Evolutionary conservation across 164 flowering plant genomes (phyloP).

Genomic region (Tetracentron sinense): DNA sequence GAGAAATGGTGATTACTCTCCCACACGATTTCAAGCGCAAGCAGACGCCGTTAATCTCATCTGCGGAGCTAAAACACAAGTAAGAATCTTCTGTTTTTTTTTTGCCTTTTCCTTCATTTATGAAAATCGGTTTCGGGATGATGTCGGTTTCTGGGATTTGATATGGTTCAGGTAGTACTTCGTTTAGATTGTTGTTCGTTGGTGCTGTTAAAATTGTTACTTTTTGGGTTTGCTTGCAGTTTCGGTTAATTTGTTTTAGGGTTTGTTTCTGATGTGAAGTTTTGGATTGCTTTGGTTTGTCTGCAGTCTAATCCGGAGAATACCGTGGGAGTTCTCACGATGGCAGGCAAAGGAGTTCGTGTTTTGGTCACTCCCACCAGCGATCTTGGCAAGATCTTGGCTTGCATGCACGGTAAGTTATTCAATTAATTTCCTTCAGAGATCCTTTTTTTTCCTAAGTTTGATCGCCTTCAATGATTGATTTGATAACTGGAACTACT

Average conservation of each 20-base stretch:
- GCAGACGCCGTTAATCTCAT: conserved; percentile 91
- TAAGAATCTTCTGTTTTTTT: conserved; percentile 9
- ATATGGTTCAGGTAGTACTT: no score
- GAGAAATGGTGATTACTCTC: conserved; percentile 92
- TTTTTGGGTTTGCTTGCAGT: no score
- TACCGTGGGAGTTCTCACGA: conserved; percentile 85
- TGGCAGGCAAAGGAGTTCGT: conserved; percentile 97
- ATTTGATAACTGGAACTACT: no score
- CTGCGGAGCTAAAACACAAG: conserved; percentile 95
- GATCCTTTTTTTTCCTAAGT: no score
- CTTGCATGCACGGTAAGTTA: conserved; percentile 80
- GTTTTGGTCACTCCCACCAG: conserved; percentile 91
- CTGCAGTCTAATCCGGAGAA: conserved; percentile 94
- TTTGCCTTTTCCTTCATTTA: no score
- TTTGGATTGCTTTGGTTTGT: not conserved
- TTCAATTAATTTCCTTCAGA: not conserved
- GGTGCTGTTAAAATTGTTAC: no score
- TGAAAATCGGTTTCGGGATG: no score
- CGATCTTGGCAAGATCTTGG: conserved; percentile 89
- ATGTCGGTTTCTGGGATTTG: no score
- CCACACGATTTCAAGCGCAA: conserved; percentile 86
- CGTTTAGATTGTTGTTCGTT: no score
- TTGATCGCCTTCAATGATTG: no score
- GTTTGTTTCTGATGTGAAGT: conserved; percentile 7
- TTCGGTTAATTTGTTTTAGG: not conserved